Evolutionary conservation across 441 rosid genomes (phyloP), one percentile per base, ranked within the genome.

Genomic region (Arabidopsis hybrid): DNA sequence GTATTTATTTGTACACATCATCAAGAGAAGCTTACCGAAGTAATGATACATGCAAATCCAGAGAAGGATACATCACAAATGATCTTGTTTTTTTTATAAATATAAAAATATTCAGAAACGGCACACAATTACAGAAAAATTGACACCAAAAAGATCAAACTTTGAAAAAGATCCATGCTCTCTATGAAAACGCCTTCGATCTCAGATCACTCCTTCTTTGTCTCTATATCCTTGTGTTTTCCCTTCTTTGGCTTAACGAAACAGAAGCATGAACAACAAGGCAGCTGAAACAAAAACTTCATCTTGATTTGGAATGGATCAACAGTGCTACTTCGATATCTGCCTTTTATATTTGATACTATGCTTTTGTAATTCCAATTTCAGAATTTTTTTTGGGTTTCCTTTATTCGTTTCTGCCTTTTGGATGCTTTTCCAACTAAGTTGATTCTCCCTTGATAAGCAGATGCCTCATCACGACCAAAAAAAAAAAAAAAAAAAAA

Each of bases 191-290:
- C 4, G n/a, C 9, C 7, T 59, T 35, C 29, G 21, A 18, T 18
- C 73, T 34, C 29, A 1, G 3, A 4, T 85, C 62, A 79, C 8
- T 66, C 67, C 5, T 51, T 53, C 76, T 81, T 83, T 18, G 58
- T 69, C 29, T 75, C 83, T 64, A 76, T 80, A 60, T 83, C 82
- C 72, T 83, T 83, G 49, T 81, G 74, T 63, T 88, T 84, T 61
- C 63, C 62, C 67, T 83, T 85, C 83, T 85, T 85, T 66, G 88
- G n/a, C 86, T 80, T 84, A 77, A 85, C 34, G 81, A 85, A 87
- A 85, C 95, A 87, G 88, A 91, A 89, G 72, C 92, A 89, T 3
- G 93, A 78, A 73, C 97, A 90, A 43, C 90, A 87, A 31, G 94
- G 94, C 47, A 85, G 73, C 77, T 85, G 87, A 67, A 92, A 73